Evolutionary conservation across 169 alveolate species (phyloP).

Genomic region (Eimeria sp.): DNA sequence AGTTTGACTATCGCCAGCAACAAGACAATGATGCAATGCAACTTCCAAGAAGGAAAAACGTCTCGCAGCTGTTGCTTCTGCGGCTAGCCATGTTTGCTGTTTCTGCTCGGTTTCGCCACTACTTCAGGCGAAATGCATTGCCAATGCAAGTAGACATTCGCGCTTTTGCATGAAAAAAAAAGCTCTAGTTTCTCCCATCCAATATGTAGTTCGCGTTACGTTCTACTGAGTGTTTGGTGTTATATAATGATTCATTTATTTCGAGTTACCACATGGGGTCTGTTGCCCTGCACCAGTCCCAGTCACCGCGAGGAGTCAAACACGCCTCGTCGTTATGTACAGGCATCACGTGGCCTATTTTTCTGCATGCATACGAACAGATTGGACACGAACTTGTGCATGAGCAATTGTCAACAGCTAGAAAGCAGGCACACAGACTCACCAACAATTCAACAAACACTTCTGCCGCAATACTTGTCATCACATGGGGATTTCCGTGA

Average conservation of each 20-base stretch:
- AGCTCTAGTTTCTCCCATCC: no score
- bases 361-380: conserved; percentile 1
- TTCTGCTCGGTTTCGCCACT: not conserved
- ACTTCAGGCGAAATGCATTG: not conserved
- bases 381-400: not conserved
- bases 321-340: conserved; percentile 87
- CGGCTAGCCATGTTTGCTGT: not conserved
- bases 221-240: not conserved
- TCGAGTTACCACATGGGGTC: conserved; percentile 42
- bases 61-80: not conserved
- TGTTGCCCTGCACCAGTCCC: conserved; percentile 77
- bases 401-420: not conserved
- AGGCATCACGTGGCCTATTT: conserved; percentile 86
- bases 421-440: not conserved
- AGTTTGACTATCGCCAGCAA: not conserved
- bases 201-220: no score
- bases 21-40: not conserved
- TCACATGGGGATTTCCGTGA: not conserved
- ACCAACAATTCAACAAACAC: not conserved
- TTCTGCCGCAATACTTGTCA: not conserved
- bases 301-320: conserved; percentile 63
- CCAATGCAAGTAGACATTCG: no score
- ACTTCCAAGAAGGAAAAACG: not conserved
- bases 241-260: not conserved
- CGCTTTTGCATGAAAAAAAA: no score